Percentiles rank a stretch among this genome's conserved stretches.
phyloP scores from a whole-genome alignment of 768 basidiomycete genomes.

The Lentinula sp. region DNA sequence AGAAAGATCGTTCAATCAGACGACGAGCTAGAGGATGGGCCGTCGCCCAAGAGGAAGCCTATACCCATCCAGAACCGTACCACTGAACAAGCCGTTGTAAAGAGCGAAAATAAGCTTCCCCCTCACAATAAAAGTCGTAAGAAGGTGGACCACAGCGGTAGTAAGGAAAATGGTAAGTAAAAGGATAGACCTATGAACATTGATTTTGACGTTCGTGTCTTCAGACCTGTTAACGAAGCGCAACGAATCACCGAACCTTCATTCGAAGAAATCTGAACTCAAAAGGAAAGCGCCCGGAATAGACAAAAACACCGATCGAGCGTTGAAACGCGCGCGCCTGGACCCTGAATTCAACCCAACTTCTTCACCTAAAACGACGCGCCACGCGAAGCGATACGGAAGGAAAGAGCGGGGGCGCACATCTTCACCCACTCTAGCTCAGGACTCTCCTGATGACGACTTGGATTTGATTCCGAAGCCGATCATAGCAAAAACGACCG shows the following conservation, averaged over 20 bases:
- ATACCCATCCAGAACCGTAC: neutral
- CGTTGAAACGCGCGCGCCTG: slow-evolving; percentile 3
- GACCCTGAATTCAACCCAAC: neutral
- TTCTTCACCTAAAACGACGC: slow-evolving; percentile 7
- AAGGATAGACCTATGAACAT: neutral
- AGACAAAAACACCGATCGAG: neutral
- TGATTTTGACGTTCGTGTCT: neutral
- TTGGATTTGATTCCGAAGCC: slow-evolving; percentile 24
- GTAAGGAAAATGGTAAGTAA: neutral
- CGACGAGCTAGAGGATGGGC: slow-evolving; percentile 2
- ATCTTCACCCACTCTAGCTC: slow-evolving; percentile 20
- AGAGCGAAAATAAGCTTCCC: neutral
- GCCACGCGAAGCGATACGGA: slow-evolving; percentile 22
- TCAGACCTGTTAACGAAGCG: neutral
- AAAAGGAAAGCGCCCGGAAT: neutral
- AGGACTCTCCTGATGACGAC: slow-evolving; percentile 14
- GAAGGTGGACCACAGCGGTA: neutral
- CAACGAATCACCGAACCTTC: neutral
- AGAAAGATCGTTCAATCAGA: slow-evolving; percentile 7
- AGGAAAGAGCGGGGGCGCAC: slow-evolving; percentile 18
- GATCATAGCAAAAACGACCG: neutral
- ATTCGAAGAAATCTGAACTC: neutral
- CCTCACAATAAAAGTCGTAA: no score
- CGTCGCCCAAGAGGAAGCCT: neutral
- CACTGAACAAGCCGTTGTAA: neutral